Base-by-base conservation (phyloP, 257 asterid genomes). In the Cruciata laevipes region DNA sequence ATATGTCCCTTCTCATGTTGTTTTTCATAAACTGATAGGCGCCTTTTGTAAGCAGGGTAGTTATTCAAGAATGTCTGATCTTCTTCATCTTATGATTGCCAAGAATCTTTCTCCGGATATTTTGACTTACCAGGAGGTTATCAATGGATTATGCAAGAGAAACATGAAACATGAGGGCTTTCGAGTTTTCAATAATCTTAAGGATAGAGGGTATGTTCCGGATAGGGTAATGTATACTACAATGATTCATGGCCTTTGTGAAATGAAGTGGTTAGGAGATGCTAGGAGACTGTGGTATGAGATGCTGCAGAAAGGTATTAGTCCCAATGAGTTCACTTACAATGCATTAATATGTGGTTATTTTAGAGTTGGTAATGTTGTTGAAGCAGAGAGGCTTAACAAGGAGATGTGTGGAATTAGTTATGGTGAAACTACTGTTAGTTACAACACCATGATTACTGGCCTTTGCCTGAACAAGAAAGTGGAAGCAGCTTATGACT, bases 161-260 rank as follows among this genome's bases (percentile, higher is more conserved):
- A 73, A 73, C 31, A 77, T 79, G 85, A 53, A 66, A 33, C 63
- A 74, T 53, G 95, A 86, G 74, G 92, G 79, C 73, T 71, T 86
- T 42, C 78, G 84, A 10, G 75, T 90, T 69, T 88, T 90, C 70
- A 83, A 76, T 32, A 85, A 86, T 74, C 74, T 88, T 67, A 90
- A 83, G 79, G 75, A 70, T 24, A 80, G 96, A 76, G 97, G 97
- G 31, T 79, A 90, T 83, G 71, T 66, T 78, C 92, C 86, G 1
- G 86, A 88, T 68, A 77, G 78, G 71, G 85, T 80, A 63, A 82
- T 88, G 96, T 88, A 86, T 63, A 78, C 97, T 31, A 82, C 86
- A 47, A 79, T 88, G 83, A 85, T 90, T 76, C 71, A 76, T 65
- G 85, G 89, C 69, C 87, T 85, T 35, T 83, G 89, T 61, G 69